Percentiles rank a stretch among this genome's conserved stretches.
Conservation (phyloP, 202 grass and related monocot genomes). For the Tripidium arundinaceum region DNA sequence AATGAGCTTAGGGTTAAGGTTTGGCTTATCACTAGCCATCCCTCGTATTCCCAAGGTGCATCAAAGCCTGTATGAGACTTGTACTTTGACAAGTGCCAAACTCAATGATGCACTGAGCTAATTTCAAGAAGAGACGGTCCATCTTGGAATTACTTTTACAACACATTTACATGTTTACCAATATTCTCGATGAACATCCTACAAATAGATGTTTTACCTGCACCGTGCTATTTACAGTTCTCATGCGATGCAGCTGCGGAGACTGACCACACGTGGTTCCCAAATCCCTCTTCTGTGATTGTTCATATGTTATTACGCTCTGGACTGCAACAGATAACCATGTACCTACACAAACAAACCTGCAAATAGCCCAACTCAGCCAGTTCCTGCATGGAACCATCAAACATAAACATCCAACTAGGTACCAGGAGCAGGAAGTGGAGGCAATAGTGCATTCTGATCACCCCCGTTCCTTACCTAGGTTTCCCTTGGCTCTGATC, state of each 20-base stretch:
- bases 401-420: neutral
- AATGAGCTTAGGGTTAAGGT: neutral
- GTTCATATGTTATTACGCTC: neutral
- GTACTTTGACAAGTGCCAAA: neutral
- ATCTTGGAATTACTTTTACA: neutral
- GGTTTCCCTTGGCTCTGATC: slow-evolving; percentile 45
- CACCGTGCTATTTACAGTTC: slow-evolving; percentile 42
- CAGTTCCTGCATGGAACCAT: neutral
- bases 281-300: neutral
- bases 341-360: neutral
- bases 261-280: neutral
- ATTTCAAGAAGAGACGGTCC: neutral
- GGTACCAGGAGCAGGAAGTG: neutral
- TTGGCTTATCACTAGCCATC: neutral
- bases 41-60: neutral
- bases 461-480: slow-evolving; percentile 13
- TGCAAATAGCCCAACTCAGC: neutral
- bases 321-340: neutral
- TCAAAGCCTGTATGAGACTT: neutral
- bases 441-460: neutral
- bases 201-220: neutral
- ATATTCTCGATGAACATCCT: neutral
- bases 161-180: slow-evolving; percentile 12
- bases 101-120: neutral
- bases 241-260: slow-evolving; percentile 14